Evolutionary conservation across 2,329 filamentous ascomycete genomes (phyloP), one percentile per base, ranked within the genome.

Genomic region (Sporothrix inflata): DNA sequence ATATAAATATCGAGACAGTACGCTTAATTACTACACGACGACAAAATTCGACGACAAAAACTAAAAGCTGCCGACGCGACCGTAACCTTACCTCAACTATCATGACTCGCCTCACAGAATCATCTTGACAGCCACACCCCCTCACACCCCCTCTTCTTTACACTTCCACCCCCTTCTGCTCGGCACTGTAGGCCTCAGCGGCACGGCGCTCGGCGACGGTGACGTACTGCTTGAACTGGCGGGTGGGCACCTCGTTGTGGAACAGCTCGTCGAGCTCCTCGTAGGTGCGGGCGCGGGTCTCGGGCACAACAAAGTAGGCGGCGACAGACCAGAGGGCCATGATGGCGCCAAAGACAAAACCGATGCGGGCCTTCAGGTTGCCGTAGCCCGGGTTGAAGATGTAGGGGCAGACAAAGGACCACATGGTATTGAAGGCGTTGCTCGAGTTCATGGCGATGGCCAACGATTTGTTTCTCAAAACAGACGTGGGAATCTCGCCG

Each of bases 301-400:
- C 88, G 0, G 87, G 88, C 0, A 88, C 84, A 73, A 86, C 86
- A 71, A 85, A 55, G 6, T 55, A 83, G 0, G 85, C 84, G 84
- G 86, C 90, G 6, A 77, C 49, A 1, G 74, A 74, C 66, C 74
- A 53, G 4, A 75, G 72, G 21, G 76, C 9, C 2, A 76, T 72
- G 6, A 78, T 53, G 27, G 67, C 75, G 4, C 77, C 77, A 73
- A 75, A 78, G 34, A 78, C 74, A 24, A 77, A 77, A 4, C 76
- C 71, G 42, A 76, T 76, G 65, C 75, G 76, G 27, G 76, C 75
- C 5, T 75, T 75, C 74, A 76, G 77, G 45, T 76, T 75, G 63
- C 76, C 71, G 30, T 75, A 73, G 40, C 76, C 77, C 1, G 76
- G 75, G 69, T 78, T 77, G 72, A 78, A 77, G 47, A 78, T 76